Conservation (phyloP, 495 filamentous ascomycete genomes). For the Bacidia gigantensis region DNA sequence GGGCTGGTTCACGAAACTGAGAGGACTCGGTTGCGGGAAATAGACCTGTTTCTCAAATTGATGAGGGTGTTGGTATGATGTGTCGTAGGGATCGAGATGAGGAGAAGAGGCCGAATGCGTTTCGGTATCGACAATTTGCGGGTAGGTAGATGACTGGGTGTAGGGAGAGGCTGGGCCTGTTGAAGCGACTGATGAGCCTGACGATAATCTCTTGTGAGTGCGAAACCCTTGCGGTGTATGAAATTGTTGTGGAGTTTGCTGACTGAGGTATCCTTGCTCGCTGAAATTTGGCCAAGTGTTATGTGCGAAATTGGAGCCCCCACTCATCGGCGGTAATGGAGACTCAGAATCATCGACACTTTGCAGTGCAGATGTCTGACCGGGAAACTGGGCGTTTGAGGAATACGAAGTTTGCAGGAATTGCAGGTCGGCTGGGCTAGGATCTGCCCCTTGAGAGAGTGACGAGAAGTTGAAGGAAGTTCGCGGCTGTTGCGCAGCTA, state of each 20-base stretch:
- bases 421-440: not conserved
- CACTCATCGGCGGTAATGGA: constrained; percentile 16
- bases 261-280: constrained; percentile 13
- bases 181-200: constrained; percentile 22
- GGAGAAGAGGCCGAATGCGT: constrained; percentile 24
- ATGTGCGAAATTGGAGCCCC: constrained; percentile 9
- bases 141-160: constrained; percentile 17
- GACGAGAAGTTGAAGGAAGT: not conserved
- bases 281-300: constrained; percentile 10
- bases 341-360: constrained; percentile 4
- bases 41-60: constrained; percentile 32
- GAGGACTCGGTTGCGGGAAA: constrained; percentile 19
- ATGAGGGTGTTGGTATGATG: constrained; percentile 20
- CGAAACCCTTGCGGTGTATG: constrained; percentile 4
- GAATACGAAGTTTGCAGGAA: constrained; percentile 14
- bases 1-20: constrained; percentile 28
- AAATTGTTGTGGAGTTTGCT: constrained; percentile 9
- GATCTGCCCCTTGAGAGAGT: not conserved
- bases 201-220: constrained; percentile 21
- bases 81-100: constrained; percentile 24
- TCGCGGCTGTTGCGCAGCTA: not conserved
- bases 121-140: constrained; percentile 28
- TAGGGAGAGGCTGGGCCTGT: constrained; percentile 24
- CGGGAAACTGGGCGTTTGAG: constrained; percentile 14
- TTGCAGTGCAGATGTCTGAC: constrained; percentile 14